Evolutionary conservation across 176 grass and related monocot genomes (phyloP).

Genomic region (Phoenix roebelenii): DNA sequence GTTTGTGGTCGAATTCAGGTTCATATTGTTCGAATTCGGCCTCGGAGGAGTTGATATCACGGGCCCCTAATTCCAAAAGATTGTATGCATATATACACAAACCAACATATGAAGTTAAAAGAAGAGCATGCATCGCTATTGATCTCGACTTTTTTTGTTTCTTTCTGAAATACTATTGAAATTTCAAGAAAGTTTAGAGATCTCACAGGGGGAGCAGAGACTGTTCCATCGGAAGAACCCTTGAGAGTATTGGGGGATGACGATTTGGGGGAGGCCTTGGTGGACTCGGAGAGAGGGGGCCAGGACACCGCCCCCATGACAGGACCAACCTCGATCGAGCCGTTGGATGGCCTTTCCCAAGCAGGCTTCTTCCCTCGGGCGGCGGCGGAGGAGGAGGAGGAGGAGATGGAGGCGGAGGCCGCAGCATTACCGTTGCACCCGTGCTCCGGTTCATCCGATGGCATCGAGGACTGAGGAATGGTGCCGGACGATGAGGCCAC

Average conservation of each 20-base stretch:
- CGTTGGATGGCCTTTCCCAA: constrained; percentile 49
- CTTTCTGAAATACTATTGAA: background rate
- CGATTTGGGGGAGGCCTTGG: constrained; percentile 28
- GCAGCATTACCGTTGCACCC: background rate
- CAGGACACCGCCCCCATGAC: constrained; percentile 47
- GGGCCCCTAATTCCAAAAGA: constrained; percentile 1
- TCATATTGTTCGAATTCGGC: constrained; percentile 1
- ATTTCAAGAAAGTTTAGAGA: background rate
- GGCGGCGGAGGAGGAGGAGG: background rate
- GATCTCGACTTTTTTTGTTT: background rate
- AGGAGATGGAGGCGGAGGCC: background rate
- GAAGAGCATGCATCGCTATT: constrained; percentile 15
- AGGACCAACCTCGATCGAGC: constrained; percentile 13
- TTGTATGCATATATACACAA: too few species aligned
- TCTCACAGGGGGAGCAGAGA: constrained; percentile 32
- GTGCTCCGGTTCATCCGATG: too few species aligned
- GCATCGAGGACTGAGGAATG: background rate
- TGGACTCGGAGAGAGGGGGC: constrained; percentile 55
- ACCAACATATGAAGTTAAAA: constrained; percentile 19
- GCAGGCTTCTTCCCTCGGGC: constrained; percentile 40
- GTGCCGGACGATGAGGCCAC: constrained; percentile 3
- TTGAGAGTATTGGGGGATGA: constrained; percentile 22
- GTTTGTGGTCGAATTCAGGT: background rate
- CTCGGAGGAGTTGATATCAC: background rate
- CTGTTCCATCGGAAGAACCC: background rate